phyloP scores from a whole-genome alignment of 257 asterid species.

The Catharanthus roseus region DNA sequence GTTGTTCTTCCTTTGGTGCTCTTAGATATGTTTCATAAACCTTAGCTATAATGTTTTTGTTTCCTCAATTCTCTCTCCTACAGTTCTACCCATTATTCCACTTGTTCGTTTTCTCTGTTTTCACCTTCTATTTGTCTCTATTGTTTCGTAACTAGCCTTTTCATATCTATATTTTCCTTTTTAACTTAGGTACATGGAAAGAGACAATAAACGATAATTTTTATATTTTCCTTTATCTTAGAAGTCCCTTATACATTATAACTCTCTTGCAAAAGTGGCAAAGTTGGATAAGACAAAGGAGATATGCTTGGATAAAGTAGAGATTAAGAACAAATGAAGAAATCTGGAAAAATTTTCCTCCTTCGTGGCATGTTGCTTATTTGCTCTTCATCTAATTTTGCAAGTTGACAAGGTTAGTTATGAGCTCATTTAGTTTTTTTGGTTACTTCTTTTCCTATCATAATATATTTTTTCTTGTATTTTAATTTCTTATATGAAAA shows the following conservation, averaged over 20 bases:
- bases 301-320: slow-evolving; percentile 97
- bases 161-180: slow-evolving; percentile 12
- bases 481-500: background rate
- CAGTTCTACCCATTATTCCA: background rate
- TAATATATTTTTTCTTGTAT: background rate
- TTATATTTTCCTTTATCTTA: slow-evolving; percentile 19
- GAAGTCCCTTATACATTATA: slow-evolving; percentile 19
- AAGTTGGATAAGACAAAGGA: slow-evolving; percentile 84
- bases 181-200: slow-evolving; percentile 96
- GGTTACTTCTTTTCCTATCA: slow-evolving; percentile 2
- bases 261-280: slow-evolving; percentile 58
- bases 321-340: slow-evolving; percentile 90
- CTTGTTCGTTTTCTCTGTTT: slow-evolving; percentile 8
- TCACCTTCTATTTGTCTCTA: background rate
- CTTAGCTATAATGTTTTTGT: background rate
- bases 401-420: slow-evolving; percentile 85
- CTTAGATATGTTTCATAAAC: background rate
- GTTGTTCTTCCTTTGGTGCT: background rate
- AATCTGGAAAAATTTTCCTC: slow-evolving; percentile 87
- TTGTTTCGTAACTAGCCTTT: background rate
- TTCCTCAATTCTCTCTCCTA: background rate
- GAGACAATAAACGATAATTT: slow-evolving; percentile 48
- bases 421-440: slow-evolving; percentile 9
- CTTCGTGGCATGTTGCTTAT: slow-evolving; percentile 89
- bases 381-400: slow-evolving; percentile 96